Conservation (phyloP, 257 asterid genomes). For the Solanum clarkiae region DNA sequence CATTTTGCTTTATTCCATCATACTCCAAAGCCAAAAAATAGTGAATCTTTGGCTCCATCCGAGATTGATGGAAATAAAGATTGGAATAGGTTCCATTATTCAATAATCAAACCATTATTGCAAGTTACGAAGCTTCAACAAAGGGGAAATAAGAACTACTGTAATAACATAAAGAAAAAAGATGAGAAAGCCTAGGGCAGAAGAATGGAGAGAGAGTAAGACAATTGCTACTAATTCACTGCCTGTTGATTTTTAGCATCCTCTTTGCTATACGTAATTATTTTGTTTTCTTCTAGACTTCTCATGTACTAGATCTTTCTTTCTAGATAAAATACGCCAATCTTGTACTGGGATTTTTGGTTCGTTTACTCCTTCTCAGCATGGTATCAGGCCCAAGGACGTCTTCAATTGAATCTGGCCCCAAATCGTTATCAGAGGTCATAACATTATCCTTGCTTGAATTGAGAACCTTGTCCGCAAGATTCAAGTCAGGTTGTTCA, state of each 20-base stretch:
- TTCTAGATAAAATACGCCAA: too few species aligned
- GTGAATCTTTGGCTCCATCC: too few species aligned
- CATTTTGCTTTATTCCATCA: too few species aligned
- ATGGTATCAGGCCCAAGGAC: background rate
- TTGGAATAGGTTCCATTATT: background rate
- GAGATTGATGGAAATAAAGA: too few species aligned
- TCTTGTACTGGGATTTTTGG: background rate
- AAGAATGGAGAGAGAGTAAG: background rate
- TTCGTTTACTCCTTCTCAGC: background rate
- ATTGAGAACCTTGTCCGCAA: too few species aligned
- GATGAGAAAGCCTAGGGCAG: background rate
- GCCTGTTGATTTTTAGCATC: background rate
- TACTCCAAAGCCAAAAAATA: too few species aligned
- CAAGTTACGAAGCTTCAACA: too few species aligned
- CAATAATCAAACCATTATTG: too few species aligned
- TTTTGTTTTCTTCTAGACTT: background rate
- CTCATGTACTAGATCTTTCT: background rate
- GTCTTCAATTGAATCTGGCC: background rate
- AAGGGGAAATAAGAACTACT: too few species aligned
- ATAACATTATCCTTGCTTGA: too few species aligned
- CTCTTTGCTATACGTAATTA: background rate
- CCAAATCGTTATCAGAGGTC: background rate
- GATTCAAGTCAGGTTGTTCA: too few species aligned
- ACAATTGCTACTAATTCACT: background rate
- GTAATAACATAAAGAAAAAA: too few species aligned